Evolutionary conservation across 495 filamentous ascomycete species (phyloP).

Genomic region (Aspergillus ellipticus): DNA sequence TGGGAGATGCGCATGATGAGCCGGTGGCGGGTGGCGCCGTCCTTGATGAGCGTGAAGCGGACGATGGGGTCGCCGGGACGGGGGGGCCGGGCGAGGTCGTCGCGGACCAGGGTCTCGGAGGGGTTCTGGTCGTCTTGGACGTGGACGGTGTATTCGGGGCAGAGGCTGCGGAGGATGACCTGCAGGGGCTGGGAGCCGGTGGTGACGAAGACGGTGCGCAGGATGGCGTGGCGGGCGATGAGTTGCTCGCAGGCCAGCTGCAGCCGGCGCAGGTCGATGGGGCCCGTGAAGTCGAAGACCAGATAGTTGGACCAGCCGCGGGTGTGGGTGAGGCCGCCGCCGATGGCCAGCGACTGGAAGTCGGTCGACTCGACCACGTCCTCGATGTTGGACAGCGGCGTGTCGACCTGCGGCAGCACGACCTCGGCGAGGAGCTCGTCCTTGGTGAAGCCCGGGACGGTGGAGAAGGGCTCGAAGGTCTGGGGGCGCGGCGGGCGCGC

Average conservation of each 20-base stretch:
- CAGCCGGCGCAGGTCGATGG: slow-evolving; percentile 14
- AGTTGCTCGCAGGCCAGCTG: slow-evolving; percentile 43
- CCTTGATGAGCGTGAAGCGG: slow-evolving; percentile 47
- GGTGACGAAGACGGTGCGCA: slow-evolving; percentile 50
- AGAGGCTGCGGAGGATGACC: slow-evolving; percentile 32
- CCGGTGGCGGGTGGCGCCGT: slow-evolving; percentile 33
- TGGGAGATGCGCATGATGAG: slow-evolving; percentile 38
- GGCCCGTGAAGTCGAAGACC: slow-evolving; percentile 10
- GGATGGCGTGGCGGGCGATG: slow-evolving; percentile 37
- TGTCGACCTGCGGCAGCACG: slow-evolving; percentile 9
- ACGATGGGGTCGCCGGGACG: slow-evolving; percentile 52
- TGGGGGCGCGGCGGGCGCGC: slow-evolving; percentile 5
- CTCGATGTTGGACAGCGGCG: slow-evolving; percentile 3
- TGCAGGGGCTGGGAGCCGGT: slow-evolving; percentile 36
- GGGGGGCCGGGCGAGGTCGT: slow-evolving; percentile 36
- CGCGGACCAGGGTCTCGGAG: slow-evolving; percentile 28
- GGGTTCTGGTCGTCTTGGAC: slow-evolving; percentile 29
- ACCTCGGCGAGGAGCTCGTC: slow-evolving; percentile 15
- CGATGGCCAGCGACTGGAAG: slow-evolving; percentile 16
- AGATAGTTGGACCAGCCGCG: slow-evolving; percentile 16
- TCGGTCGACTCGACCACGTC: slow-evolving; percentile 14
- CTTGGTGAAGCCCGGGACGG: slow-evolving; percentile 23
- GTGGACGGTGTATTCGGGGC: slow-evolving; percentile 10
- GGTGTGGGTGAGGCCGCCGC: slow-evolving; percentile 12
- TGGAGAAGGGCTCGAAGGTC: slow-evolving; percentile 18